These are phyloP conservation scores for Protostelium mycophagum DNA, from an alignment of 78 protist species.

Conservation along the genomic window DNA sequence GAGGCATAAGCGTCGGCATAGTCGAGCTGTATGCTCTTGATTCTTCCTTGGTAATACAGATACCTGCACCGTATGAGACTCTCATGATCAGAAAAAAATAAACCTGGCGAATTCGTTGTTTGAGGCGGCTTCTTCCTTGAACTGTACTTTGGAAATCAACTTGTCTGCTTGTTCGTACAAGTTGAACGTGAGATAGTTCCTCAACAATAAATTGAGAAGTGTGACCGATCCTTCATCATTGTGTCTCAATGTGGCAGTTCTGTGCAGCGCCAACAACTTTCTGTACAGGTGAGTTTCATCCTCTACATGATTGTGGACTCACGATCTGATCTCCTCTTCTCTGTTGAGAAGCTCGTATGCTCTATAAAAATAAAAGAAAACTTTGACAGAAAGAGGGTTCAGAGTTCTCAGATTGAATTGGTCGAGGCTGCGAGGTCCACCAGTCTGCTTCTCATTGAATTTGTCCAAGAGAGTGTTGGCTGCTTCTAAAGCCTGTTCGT, in stretches of 20 bases:
- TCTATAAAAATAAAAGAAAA: slow-evolving; percentile 68
- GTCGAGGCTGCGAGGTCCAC: background rate
- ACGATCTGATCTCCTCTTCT: slow-evolving; percentile 52
- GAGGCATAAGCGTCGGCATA: slow-evolving; percentile 76
- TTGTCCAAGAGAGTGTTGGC: slow-evolving; percentile 40
- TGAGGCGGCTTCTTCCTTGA: slow-evolving; percentile 71
- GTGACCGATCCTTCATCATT: slow-evolving; percentile 78
- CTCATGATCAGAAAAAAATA: background rate
- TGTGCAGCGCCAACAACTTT: slow-evolving; percentile 33
- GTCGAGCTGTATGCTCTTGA: slow-evolving; percentile 85
- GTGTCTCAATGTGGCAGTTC: slow-evolving; percentile 78
- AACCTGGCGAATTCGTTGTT: slow-evolving; percentile 75
- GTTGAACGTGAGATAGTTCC: slow-evolving; percentile 70
- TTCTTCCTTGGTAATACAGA: slow-evolving; percentile 86
- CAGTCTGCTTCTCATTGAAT: background rate
- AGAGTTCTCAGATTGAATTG: slow-evolving; percentile 64
- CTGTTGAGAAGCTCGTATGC: slow-evolving; percentile 32
- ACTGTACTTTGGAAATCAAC: slow-evolving; percentile 64
- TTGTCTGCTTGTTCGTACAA: slow-evolving; percentile 87
- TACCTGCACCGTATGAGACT: slow-evolving; percentile 43
- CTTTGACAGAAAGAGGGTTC: slow-evolving; percentile 64
- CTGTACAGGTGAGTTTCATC: background rate
- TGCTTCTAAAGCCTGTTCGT: slow-evolving; percentile 18
- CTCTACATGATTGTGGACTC: background rate
- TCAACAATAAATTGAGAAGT: slow-evolving; percentile 78